Evolutionary conservation across 2,329 filamentous ascomycete genomes (phyloP).

Genomic region (Scleromitrula shiraiana): DNA sequence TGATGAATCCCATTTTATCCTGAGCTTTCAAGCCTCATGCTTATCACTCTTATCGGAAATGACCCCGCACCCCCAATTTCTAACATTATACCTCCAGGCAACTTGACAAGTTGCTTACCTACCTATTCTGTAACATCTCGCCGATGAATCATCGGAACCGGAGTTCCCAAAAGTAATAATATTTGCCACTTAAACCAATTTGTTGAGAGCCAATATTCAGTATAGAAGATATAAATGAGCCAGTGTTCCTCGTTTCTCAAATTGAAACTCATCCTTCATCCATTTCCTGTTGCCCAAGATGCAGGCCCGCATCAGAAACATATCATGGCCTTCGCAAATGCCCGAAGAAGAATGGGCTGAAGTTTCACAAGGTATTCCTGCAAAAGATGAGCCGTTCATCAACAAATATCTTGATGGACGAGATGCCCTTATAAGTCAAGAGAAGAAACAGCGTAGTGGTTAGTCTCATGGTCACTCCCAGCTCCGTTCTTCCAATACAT

Average conservation of each 20-base stretch:
- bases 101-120: background rate
- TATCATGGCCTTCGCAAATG: constrained; percentile 26
- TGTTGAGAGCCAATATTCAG: background rate
- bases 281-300: no score
- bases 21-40: no score
- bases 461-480: constrained; percentile 20
- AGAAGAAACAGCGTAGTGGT: constrained; percentile 78
- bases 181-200: background rate
- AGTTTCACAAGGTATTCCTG: constrained; percentile 47
- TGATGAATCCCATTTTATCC: no score
- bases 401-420: constrained; percentile 74
- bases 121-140: constrained; percentile 1
- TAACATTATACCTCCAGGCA: no score
- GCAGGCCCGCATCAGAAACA: constrained; percentile 16
- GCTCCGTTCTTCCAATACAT: constrained; percentile 22
- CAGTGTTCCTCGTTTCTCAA: background rate
- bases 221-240: background rate
- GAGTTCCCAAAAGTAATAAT: background rate
- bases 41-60: constrained; percentile 4
- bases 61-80: constrained; percentile 3
- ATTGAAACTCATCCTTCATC: background rate
- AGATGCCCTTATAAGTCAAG: constrained; percentile 67
- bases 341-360: constrained; percentile 51
- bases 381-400: constrained; percentile 63
- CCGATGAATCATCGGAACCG: background rate